phyloP scores from a whole-genome alignment of 2,329 filamentous ascomycete genomes.

The Epichloe glyceriae region DNA sequence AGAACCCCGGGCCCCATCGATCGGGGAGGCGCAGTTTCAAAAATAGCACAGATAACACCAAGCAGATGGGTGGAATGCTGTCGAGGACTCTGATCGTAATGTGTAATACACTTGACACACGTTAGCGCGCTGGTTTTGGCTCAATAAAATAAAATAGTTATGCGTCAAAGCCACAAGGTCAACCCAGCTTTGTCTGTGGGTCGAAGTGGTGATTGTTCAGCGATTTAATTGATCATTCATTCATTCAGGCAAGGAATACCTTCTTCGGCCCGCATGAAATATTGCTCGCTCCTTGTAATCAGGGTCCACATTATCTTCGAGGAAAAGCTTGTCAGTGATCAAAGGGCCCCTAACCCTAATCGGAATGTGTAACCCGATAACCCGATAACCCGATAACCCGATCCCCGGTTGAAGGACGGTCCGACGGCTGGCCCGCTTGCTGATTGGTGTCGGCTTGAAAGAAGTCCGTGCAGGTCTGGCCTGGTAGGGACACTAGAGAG shows the following conservation, averaged over 20 bases:
- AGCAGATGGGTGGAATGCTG: not conserved
- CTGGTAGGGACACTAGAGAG: not conserved
- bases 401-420: too few relatives aligned
- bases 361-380: too few relatives aligned
- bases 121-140: too few relatives aligned
- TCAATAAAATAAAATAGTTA: not conserved
- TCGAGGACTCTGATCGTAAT: not conserved
- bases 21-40: constrained; percentile 2
- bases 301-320: not conserved
- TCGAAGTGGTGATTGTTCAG: too few relatives aligned
- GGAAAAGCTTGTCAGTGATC: not conserved
- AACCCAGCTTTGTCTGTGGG: too few relatives aligned
- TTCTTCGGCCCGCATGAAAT: not conserved
- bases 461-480: too few relatives aligned
- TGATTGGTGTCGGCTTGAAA: too few relatives aligned
- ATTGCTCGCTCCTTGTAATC: not conserved
- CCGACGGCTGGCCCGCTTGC: too few relatives aligned
- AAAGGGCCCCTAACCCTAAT: too few relatives aligned
- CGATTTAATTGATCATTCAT: not conserved
- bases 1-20: not conserved
- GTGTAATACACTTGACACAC: too few relatives aligned
- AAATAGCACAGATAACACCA: constrained; percentile 1
- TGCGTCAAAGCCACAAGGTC: not conserved
- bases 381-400: too few relatives aligned
- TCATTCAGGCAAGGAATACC: not conserved